Evolutionary conservation across 345 rosid genomes (phyloP).

Genomic region (Rhodamnia rubescens): DNA sequence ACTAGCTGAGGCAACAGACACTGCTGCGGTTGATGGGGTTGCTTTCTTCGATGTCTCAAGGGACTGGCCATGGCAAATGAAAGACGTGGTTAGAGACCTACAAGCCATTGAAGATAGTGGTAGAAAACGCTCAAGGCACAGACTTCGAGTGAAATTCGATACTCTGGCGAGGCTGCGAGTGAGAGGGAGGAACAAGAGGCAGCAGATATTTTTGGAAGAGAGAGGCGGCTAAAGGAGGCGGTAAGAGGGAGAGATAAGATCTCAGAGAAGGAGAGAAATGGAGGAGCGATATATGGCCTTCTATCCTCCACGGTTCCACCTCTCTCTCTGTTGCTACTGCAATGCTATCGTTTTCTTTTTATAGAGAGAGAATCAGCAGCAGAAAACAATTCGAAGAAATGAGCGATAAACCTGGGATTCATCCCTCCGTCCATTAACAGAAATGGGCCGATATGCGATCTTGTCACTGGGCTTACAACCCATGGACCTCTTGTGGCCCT

Average conservation of each 20-base stretch:
- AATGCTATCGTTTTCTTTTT: neutral
- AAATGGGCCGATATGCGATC: neutral
- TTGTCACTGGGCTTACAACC: neutral
- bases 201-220: conserved; percentile 1
- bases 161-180: neutral
- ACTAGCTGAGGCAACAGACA: neutral
- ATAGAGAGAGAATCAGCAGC: neutral
- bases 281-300: neutral
- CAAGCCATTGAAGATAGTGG: conserved; percentile 26
- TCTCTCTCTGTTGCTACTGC: neutral
- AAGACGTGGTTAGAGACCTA: conserved; percentile 24
- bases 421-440: neutral
- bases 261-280: neutral
- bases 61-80: conserved; percentile 30
- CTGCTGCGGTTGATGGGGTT: neutral
- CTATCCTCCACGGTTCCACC: neutral
- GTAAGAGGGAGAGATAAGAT: neutral
- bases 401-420: neutral
- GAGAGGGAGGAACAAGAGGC: neutral
- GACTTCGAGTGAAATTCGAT: neutral
- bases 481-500: neutral
- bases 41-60: conserved; percentile 18
- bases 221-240: neutral
- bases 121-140: neutral
- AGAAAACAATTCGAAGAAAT: neutral